Conservation (phyloP, 371 early-diverging fungal genomes). For the Mucor indicus region DNA sequence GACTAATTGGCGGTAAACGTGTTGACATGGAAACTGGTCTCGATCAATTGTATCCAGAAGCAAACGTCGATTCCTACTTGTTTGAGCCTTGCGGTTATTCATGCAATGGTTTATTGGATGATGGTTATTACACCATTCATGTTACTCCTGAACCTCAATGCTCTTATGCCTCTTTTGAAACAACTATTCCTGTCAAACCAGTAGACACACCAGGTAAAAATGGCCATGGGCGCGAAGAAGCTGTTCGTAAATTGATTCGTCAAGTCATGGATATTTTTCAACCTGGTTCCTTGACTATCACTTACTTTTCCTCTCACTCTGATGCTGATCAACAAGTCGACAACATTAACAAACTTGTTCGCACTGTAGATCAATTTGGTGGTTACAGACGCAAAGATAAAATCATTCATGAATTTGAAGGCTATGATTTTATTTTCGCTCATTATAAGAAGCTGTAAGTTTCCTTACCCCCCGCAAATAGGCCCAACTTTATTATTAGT, state of each 20-base stretch:
- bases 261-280: conserved; percentile 81
- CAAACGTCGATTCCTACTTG: conserved; percentile 79
- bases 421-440: conserved; percentile 73
- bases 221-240: conserved; percentile 36
- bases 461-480: too few relatives aligned
- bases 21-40: conserved; percentile 79
- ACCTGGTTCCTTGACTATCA: conserved; percentile 81
- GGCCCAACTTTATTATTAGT: too few relatives aligned
- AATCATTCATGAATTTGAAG: conserved; percentile 81
- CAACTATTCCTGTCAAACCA: conserved; percentile 73
- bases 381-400: conserved; percentile 68
- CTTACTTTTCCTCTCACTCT: conserved; percentile 72
- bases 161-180: conserved; percentile 97
- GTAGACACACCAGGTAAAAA: conserved; percentile 19
- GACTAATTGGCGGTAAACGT: conserved; percentile 58
- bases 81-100: conserved; percentile 96
- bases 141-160: conserved; percentile 95
- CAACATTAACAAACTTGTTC: conserved; percentile 44
- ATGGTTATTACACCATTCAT: conserved; percentile 91
- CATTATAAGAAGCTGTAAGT: conserved; percentile 49
- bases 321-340: conserved; percentile 38
- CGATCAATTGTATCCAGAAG: conserved; percentile 71
- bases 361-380: conserved; percentile 42
- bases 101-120: conserved; percentile 78
- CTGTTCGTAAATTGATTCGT: conserved; percentile 58